Conservation (phyloP, 2,329 filamentous ascomycete species). For the Fusarium veterinarium region DNA sequence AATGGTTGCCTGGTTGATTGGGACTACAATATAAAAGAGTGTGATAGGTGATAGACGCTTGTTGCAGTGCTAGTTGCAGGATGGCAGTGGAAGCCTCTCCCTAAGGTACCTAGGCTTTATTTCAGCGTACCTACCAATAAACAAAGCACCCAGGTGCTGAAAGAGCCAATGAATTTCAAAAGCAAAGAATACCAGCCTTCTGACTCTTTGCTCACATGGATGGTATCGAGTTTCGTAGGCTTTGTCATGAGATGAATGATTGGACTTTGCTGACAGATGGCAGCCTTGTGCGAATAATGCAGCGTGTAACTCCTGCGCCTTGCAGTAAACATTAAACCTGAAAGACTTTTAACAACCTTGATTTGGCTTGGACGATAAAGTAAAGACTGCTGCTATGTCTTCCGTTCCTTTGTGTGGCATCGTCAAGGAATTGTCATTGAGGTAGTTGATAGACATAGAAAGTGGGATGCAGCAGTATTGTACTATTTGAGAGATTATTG, state of each 20-base stretch:
- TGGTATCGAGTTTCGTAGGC: fast-evolving
- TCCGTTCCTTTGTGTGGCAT: fast-evolving
- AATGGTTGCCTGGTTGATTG: neutral
- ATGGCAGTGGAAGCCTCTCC: neutral
- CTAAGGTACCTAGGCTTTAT: neutral
- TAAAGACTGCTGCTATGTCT: fast-evolving
- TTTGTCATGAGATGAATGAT: neutral
- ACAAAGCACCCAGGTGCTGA: constrained; percentile 11
- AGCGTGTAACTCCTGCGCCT: neutral
- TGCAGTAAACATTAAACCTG: too few species aligned
- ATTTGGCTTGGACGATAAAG: too few species aligned
- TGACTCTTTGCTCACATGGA: neutral
- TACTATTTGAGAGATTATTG: too few species aligned
- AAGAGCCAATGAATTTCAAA: neutral
- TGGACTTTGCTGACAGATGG: neutral
- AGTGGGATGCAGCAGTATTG: fast-evolving
- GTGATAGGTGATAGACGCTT: neutral
- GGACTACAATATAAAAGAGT: neutral
- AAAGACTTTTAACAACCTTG: fast-evolving
- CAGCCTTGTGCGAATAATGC: neutral
- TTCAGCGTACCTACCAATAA: neutral
- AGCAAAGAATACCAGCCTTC: neutral
- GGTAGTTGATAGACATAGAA: fast-evolving
- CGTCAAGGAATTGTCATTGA: fast-evolving
- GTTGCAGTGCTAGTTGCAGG: neutral